Evolutionary conservation across 441 rosid genomes (phyloP).

Genomic region (Erodium texanum): DNA sequence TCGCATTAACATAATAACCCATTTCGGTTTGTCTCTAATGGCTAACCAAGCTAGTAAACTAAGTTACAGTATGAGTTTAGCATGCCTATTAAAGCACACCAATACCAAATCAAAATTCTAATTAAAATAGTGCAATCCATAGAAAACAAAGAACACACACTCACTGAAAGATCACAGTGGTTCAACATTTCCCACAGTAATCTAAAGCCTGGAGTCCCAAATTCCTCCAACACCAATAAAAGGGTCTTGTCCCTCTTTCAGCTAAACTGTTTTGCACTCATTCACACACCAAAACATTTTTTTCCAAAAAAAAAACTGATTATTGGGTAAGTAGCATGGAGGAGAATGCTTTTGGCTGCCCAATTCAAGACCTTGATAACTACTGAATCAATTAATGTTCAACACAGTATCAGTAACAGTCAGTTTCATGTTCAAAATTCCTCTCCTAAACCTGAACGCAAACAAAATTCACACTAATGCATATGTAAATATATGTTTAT

Average conservation of each 20-base stretch:
- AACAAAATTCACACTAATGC: not conserved
- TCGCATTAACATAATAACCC: not conserved
- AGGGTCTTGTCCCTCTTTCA: not conserved
- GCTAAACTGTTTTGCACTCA: not conserved
- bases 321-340: not conserved
- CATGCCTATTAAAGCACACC: not conserved
- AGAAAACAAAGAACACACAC: not conserved
- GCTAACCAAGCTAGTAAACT: not conserved
- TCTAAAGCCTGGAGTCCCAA: not conserved
- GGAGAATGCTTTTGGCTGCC: not conserved
- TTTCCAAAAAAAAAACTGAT: not conserved
- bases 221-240: not conserved
- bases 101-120: not conserved
- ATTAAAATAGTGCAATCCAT: not conserved
- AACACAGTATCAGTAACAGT: not conserved
- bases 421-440: too few species aligned
- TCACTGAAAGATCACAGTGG: not conserved
- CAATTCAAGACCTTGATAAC: not conserved
- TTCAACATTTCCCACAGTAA: too few species aligned
- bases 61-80: not conserved
- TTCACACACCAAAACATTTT: not conserved
- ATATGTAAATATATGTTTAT: not conserved
- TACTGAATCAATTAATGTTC: not conserved
- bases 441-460: too few species aligned
- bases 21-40: not conserved